Evolutionary conservation across 148 eudicot species (phyloP), one percentile per base, ranked within the genome.

Genomic region (Chenopodium album): DNA sequence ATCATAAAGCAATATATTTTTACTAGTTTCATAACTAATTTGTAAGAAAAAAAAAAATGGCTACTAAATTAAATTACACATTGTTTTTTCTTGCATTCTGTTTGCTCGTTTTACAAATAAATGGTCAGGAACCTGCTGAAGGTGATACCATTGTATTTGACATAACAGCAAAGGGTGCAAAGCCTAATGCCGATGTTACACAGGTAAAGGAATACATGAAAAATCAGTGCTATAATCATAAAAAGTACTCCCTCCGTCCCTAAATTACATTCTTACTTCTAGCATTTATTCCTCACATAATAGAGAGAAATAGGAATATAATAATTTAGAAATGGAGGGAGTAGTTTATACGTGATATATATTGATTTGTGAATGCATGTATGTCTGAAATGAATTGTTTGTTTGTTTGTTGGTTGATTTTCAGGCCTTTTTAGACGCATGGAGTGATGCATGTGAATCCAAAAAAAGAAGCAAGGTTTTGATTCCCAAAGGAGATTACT

Each of bases 401-500:
- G 0, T 29, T 67, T 29, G 34, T 67, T 14, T 4, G 7, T 69
- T 31, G 34, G 4, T 41, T 93, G 88, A 81, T 75, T 48, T n/a
- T 54, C 31, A 92, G 93, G 91, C 84, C 19, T 7, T 92, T 4
- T 2, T 72, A 28, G 76, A 44, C 23, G 87, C 94, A 6, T 93
- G 94, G 94, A 86, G 78, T 69, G 87, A 71, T 12, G 97, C 97
- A 31, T 89, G 93, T 81, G 86, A 76, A 32, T 62, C 94, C 7
- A 19, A 79, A 71, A 75, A 68, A 8, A 83, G 90, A 1, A 82
- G 86, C 76, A 90, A 66, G 83, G 59, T 92, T 1, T n/a, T 88
- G 29, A 63, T 94, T 70, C 94, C 98, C 64, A 17, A 17, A 69
- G 98, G 94, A 13, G 12, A 56, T 7, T 94, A 83, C 79, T 5